These are phyloP conservation scores for Colletotrichum salicis DNA, from an alignment of 2,329 filamentous ascomycete species.

Conservation along the genomic window DNA sequence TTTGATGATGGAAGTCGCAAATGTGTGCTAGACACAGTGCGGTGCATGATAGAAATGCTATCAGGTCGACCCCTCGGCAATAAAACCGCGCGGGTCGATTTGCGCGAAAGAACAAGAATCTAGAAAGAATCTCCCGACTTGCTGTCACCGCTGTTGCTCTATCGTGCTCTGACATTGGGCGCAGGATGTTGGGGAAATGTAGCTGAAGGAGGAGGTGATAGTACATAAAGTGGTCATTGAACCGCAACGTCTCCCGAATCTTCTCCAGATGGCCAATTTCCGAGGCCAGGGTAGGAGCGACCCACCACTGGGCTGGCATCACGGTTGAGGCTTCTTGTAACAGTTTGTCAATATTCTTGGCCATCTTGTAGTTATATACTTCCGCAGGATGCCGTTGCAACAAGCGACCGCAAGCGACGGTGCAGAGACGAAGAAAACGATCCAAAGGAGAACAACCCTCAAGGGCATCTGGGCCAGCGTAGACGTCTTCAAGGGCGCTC, in stretches of 20 bases:
- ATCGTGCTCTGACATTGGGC: constrained; percentile 12
- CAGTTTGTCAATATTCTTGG: constrained; percentile 46
- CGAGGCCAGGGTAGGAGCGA: constrained; percentile 40
- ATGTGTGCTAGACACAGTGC: constrained; percentile 51
- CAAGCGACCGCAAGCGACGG: constrained; percentile 47
- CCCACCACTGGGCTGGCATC: constrained; percentile 51
- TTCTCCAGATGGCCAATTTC: constrained; percentile 10
- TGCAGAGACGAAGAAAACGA: constrained; percentile 40
- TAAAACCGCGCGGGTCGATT: constrained; percentile 38
- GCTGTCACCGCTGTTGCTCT: constrained; percentile 50
- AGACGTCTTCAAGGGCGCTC: constrained; percentile 38
- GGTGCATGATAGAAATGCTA: constrained; percentile 50
- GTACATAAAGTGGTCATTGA: constrained; percentile 50
- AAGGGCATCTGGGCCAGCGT: constrained; percentile 20
- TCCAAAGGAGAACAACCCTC: constrained; percentile 44
- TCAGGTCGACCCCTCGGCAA: constrained; percentile 46
- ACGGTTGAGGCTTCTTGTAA: constrained; percentile 44
- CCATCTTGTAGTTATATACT: constrained; percentile 38
- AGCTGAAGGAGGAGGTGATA: constrained; percentile 51
- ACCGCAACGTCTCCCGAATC: constrained; percentile 38
- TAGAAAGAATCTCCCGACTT: constrained; percentile 49
- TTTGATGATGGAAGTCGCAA: constrained; percentile 39
- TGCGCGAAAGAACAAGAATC: constrained; percentile 47
- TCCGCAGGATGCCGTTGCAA: constrained; percentile 48
- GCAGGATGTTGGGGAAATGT: constrained; percentile 52